These are phyloP conservation scores for Podaxis sp. DNA, from an alignment of 768 basidiomycete species.

Conservation along the genomic window DNA sequence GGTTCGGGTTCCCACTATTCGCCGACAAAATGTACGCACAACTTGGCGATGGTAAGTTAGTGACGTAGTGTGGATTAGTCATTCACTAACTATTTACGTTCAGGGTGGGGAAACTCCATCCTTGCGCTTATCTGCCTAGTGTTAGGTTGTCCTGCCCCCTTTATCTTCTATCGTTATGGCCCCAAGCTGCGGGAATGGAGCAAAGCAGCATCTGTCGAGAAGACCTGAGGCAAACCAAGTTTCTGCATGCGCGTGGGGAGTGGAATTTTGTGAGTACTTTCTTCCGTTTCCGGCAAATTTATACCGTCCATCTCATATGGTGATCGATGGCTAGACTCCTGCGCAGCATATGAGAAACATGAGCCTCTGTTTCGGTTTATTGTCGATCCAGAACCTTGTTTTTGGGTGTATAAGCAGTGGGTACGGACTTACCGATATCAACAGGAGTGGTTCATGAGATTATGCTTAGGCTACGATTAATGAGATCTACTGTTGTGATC, in stretches of 20 bases:
- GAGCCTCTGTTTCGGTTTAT: conserved; percentile 3
- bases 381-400: neutral
- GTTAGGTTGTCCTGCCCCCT: conserved; percentile 52
- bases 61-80: neutral
- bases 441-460: neutral
- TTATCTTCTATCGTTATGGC: conserved; percentile 41
- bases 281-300: neutral
- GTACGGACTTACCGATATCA: neutral
- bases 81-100: conserved; percentile 6
- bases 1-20: conserved; percentile 67
- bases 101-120: conserved; percentile 57
- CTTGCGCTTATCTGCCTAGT: conserved; percentile 52
- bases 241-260: neutral
- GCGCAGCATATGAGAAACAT: neutral
- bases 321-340: neutral
- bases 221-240: conserved; percentile 7
- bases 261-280: neutral
- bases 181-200: conserved; percentile 36
- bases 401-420: neutral
- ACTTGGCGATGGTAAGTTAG: conserved; percentile 42
- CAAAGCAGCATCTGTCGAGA: conserved; percentile 34
- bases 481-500: neutral
- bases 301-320: neutral
- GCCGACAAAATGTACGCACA: conserved; percentile 54
- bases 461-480: neutral